Evolutionary conservation across 208 protist species (phyloP), one percentile per base, ranked within the genome.

Genomic region (Leishmania mexicana): DNA sequence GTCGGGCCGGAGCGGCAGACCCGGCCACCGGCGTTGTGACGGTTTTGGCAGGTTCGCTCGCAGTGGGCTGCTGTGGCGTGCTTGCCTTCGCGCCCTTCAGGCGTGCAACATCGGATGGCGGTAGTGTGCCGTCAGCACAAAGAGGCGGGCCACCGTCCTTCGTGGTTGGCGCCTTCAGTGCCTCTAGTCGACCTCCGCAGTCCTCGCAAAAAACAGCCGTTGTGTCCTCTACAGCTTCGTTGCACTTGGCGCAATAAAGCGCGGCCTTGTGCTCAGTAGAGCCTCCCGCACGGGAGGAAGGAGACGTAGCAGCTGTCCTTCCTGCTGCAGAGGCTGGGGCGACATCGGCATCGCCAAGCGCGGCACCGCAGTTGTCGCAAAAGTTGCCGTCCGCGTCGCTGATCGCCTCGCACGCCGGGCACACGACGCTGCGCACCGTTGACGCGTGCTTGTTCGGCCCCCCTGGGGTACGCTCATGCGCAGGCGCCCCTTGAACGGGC

Each of bases 371-470:
- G 83, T 95, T 95, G 80, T 96, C 93, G 73, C 95, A 96, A 79
- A 96, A 96, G 85, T 96, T 96, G 54, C 89, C 91, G 86, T 96
- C 95, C 8, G 87, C 93, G 80, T 94, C 92, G 80, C 90, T 95
- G 60, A 95, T 51, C 1, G 88, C 92, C 79, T 92, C 73, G 81
- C 94, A 96, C 31, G 89, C 92, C 11, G 91, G 90, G 75, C 94
- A 96, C 21, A 84, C 68, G 6, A 86, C 74, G 53, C 92, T 68
- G 17, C 91, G 93, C 60, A 90, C 78, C 17, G 90, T 87, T 21
- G 90, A 80, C 6, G 83, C 87, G 54, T 90, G 90, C 35, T 82
- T 80, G 78, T 93, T 93, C 70, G 91, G 84, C 1, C 60, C 88
- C 7, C 89, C 92, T 13, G 85, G 78, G 11, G 17, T 84, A 17